Evolutionary conservation across 75 land plant species (phyloP).

Genomic region (Selaginella moellendorffii): DNA sequence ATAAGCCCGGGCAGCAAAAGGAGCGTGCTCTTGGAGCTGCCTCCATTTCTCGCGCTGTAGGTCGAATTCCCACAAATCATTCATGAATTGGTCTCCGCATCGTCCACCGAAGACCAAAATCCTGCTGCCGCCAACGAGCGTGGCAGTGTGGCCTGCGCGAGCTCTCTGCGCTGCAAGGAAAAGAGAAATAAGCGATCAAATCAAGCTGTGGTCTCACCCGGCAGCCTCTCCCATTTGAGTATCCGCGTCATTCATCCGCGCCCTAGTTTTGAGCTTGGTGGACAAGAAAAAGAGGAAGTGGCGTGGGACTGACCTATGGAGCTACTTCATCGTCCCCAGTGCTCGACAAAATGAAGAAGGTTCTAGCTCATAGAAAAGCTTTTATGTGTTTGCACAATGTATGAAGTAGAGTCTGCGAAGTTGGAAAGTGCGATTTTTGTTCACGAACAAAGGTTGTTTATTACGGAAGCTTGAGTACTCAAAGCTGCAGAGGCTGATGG

Average conservation of each 20-base stretch:
- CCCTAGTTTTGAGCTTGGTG: too few relatives aligned
- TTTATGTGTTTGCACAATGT: too few relatives aligned
- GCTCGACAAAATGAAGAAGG: too few relatives aligned
- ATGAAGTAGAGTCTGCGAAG: too few relatives aligned
- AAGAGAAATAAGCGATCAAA: background rate
- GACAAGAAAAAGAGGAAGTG: too few relatives aligned
- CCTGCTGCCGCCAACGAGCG: slow-evolving; percentile 26
- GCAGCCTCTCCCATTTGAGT: background rate
- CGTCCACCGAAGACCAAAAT: slow-evolving; percentile 34
- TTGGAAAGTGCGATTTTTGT: too few relatives aligned
- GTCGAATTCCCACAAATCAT: slow-evolving; percentile 38
- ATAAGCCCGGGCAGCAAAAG: slow-evolving; percentile 30
- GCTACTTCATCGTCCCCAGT: too few relatives aligned
- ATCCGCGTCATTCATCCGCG: background rate
- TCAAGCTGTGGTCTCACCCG: background rate
- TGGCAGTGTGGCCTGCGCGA: slow-evolving; percentile 37
- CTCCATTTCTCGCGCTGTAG: slow-evolving; percentile 28
- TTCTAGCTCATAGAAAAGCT: too few relatives aligned
- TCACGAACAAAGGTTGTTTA: too few relatives aligned
- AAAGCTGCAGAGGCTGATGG: too few relatives aligned
- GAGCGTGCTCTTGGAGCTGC: slow-evolving; percentile 22
- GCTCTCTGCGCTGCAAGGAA: background rate
- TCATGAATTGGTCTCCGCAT: slow-evolving; percentile 27
- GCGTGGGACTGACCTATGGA: too few relatives aligned
- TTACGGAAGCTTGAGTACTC: too few relatives aligned